Percentiles rank a stretch among this genome's conserved stretches.
These are phyloP conservation scores for Diaporthe ampelina DNA, from an alignment of 2,329 filamentous ascomycete species.

Conservation along the genomic window DNA sequence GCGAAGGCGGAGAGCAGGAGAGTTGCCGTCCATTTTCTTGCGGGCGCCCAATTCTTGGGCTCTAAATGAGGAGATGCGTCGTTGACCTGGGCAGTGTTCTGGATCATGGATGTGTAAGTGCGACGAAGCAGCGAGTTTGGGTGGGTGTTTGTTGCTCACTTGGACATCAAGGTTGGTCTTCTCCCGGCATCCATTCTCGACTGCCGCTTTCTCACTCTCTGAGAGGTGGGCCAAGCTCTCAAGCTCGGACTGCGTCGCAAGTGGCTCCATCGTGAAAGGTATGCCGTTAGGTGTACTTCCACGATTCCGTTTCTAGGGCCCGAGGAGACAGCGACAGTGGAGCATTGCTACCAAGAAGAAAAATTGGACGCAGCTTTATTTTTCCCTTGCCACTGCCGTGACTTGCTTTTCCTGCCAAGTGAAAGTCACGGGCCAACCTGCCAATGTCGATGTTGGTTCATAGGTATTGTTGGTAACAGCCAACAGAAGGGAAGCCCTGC, in stretches of 20 bases:
- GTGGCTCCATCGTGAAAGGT: background rate
- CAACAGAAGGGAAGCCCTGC: too few species aligned
- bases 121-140: background rate
- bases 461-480: too few species aligned
- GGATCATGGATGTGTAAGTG: background rate
- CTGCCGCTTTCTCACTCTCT: background rate
- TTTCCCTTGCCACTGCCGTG: background rate
- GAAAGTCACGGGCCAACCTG: too few species aligned
- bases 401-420: background rate
- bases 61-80: background rate
- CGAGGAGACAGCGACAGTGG: background rate
- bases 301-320: background rate
- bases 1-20: constrained; percentile 64
- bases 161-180: background rate
- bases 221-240: constrained; percentile 10
- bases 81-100: background rate
- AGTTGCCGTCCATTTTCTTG: constrained; percentile 61
- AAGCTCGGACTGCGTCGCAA: background rate
- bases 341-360: background rate
- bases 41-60: constrained; percentile 57
- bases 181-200: background rate
- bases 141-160: background rate
- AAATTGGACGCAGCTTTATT: background rate
- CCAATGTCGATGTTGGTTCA: too few species aligned
- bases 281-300: background rate